A percentile compares a stretch with the other conserved stretches of the same genome.
phyloP scores from a whole-genome alignment of 140 eudicot genomes.

The Oenanthe javanica region DNA sequence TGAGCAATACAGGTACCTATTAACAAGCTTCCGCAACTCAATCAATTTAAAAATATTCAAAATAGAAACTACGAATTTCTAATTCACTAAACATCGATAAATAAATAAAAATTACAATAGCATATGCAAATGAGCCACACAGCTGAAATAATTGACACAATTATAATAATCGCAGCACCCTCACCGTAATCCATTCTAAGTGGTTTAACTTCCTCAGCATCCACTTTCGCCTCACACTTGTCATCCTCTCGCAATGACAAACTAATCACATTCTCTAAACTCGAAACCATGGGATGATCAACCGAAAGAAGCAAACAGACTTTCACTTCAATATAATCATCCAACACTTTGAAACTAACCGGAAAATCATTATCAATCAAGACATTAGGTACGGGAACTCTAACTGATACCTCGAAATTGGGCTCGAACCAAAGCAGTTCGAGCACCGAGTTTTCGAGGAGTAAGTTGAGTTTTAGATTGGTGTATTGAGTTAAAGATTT shows the following conservation, averaged over 20 bases:
- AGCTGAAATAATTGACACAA: not conserved
- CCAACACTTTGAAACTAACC: constrained; percentile 31
- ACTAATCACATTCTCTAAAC: constrained; percentile 32
- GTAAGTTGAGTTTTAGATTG: constrained; percentile 23
- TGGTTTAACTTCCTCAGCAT: constrained; percentile 30
- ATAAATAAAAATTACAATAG: not conserved
- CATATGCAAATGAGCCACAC: not conserved
- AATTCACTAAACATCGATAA: not conserved
- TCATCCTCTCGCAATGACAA: not conserved
- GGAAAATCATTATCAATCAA: constrained; percentile 60
- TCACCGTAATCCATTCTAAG: constrained; percentile 64
- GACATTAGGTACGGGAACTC: constrained; percentile 68
- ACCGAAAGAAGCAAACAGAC: constrained; percentile 63
- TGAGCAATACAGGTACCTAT: too few relatives aligned
- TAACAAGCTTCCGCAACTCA: too few relatives aligned
- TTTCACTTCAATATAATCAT: constrained; percentile 71
- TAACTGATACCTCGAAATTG: constrained; percentile 21
- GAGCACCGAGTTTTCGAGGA: constrained; percentile 40
- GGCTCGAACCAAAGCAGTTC: constrained; percentile 27
- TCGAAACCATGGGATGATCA: constrained; percentile 71
- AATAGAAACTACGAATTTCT: too few relatives aligned
- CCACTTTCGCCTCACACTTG: not conserved
- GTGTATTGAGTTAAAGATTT: constrained; percentile 41
- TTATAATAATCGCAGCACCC: not conserved
- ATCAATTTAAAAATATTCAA: too few relatives aligned